phyloP scores from a whole-genome alignment of 495 filamentous ascomycete genomes.

The Sporormia fimetaria region DNA sequence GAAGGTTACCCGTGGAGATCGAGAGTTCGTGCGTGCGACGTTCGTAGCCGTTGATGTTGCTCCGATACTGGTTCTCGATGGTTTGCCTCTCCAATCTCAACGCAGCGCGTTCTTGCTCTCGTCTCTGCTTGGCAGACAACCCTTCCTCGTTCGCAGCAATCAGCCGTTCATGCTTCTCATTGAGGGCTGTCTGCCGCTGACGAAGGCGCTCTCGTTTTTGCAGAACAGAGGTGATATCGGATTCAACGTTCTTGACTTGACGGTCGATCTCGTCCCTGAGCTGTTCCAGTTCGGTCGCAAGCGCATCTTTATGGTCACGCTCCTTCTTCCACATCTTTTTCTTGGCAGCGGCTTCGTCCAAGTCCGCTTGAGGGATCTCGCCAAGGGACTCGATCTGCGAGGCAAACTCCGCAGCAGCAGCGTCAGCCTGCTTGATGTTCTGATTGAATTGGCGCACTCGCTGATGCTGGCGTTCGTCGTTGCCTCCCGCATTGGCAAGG shows the following conservation, averaged over 20 bases:
- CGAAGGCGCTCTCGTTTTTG: slow-evolving; percentile 71
- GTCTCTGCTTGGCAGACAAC: slow-evolving; percentile 61
- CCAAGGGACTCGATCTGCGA: slow-evolving; percentile 55
- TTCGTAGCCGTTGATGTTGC: slow-evolving; percentile 29
- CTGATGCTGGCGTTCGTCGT: slow-evolving; percentile 72
- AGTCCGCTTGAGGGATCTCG: slow-evolving; percentile 55
- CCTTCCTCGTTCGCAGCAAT: slow-evolving; percentile 64
- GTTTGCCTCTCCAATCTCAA: slow-evolving; percentile 53
- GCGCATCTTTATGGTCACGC: slow-evolving; percentile 49
- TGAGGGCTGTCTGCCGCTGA: slow-evolving; percentile 61
- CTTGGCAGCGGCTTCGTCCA: slow-evolving; percentile 47
- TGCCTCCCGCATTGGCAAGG: slow-evolving; percentile 60
- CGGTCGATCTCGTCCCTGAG: slow-evolving; percentile 54
- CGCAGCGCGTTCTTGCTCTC: slow-evolving; percentile 54
- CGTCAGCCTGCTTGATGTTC: slow-evolving; percentile 73
- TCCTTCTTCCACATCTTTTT: slow-evolving; percentile 53
- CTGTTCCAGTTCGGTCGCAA: slow-evolving; percentile 47
- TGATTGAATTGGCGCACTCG: slow-evolving; percentile 66
- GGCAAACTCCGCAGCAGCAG: slow-evolving; percentile 51
- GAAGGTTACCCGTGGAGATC: slow-evolving; percentile 9
- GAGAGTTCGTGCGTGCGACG: slow-evolving; percentile 18
- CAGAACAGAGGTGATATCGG: slow-evolving; percentile 53
- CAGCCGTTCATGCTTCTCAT: slow-evolving; percentile 67
- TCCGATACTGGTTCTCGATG: slow-evolving; percentile 38
- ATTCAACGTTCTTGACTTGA: slow-evolving; percentile 50